Conservation (phyloP, 176 grass and related monocot genomes). For the Areca catechu region DNA sequence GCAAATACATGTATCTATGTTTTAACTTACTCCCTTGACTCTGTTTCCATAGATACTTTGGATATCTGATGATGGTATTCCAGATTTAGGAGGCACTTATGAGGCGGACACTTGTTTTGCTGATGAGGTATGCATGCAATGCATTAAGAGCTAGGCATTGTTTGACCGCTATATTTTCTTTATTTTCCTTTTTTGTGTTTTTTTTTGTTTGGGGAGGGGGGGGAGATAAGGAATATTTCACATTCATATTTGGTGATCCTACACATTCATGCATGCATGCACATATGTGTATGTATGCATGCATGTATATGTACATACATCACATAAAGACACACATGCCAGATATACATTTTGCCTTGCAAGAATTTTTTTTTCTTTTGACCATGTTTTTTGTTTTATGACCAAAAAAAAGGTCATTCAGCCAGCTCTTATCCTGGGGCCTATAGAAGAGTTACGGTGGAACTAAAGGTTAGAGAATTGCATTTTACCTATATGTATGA, state of each 20-base stretch:
- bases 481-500: background rate
- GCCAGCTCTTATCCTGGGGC: constrained; percentile 76
- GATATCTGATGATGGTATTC: constrained; percentile 99
- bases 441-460: constrained; percentile 83
- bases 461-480: constrained; percentile 65
- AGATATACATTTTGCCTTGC: no score
- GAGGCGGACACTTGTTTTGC: constrained; percentile 92
- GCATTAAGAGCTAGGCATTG: no score
- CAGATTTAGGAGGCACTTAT: constrained; percentile 91
- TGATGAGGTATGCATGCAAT: constrained; percentile 61
- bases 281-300: no score
- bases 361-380: background rate
- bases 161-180: constrained; percentile 17
- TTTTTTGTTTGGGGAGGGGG: no score
- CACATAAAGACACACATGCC: no score
- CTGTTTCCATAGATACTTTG: constrained; percentile 57
- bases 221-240: no score
- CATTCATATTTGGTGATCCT: no score
- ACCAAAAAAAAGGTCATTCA: constrained; percentile 65
- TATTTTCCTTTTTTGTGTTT: background rate
- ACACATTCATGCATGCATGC: no score
- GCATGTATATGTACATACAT: no score
- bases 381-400: background rate
- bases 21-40: background rate
- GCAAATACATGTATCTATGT: background rate